Base-by-base conservation (phyloP, 1,139 yeast species). In the Trichomonascaceae sp. region DNA sequence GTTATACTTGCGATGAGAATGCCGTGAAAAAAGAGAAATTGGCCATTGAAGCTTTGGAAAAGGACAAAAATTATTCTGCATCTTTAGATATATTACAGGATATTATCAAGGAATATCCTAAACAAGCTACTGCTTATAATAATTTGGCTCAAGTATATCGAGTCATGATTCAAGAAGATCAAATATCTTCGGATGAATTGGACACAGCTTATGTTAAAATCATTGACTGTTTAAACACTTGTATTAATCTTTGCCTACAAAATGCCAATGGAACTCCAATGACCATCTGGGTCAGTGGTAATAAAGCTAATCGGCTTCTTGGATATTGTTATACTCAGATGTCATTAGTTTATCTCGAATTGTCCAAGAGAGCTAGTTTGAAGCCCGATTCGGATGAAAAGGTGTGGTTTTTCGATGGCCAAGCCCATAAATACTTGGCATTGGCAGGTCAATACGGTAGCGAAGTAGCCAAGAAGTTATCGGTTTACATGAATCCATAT, bases 81-180 rank as follows among this genome's bases (percentile, higher is more conserved):
- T 67, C 68, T 0, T n/a, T 57, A 30, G 58, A 41, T 10, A 36
- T 63, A 2, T 55, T 69, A 44, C 51, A 60, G 48, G 52, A 24
- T 2, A 54, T 69, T 27, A 58, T 69, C 13, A 45, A 15, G 3
- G 46, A 48, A 27, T 55, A 62, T 19, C 71, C 72, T n/a, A 19
- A 51, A 5, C 67, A 69, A 46, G 70, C 72, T 2, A 63, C 70
- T 2, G 71, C 66, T 4, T 68, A 69, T 58, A 68, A 66, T 57
- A 69, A 69, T 55, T 60, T 70, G 2, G 72, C 71, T 2, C 72
- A 69, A 56, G 50, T 66, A 32, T 50, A 55, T 5, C 60, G 70
- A 15, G 43, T 53, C 7, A 38, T 53, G 39, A 15, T 48, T 15
- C 24, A 48, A 41, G 27, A 38, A 4, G 45, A 17, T 13, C 22